Evolutionary conservation across 2,329 filamentous ascomycete genomes (phyloP).

Genomic region (Epichloe uncinata): DNA sequence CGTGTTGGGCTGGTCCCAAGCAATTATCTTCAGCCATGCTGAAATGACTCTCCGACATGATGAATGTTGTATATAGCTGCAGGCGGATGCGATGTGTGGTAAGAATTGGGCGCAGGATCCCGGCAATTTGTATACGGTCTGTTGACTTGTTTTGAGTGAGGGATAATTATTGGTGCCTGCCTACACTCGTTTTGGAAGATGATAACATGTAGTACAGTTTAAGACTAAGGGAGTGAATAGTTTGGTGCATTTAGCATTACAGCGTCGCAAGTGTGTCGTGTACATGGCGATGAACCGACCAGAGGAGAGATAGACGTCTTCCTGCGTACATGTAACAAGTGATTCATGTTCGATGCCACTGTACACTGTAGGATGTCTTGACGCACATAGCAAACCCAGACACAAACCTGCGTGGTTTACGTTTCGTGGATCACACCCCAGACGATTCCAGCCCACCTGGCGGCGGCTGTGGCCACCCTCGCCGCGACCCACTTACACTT

Average conservation of each 20-base stretch:
- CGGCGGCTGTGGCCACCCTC: neutral
- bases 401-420: too few relatives aligned
- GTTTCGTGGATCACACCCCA: too few relatives aligned
- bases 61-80: slow-evolving; percentile 2
- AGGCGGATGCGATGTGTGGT: neutral
- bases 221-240: too few relatives aligned
- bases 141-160: neutral
- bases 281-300: too few relatives aligned
- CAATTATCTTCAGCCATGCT: slow-evolving; percentile 50
- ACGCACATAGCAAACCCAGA: too few relatives aligned
- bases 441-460: neutral
- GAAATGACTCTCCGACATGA: neutral
- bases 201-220: neutral
- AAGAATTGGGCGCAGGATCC: neutral
- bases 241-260: too few relatives aligned
- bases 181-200: neutral
- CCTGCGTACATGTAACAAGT: too few relatives aligned
- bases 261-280: too few relatives aligned
- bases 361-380: too few relatives aligned
- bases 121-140: slow-evolving; percentile 1
- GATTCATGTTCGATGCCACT: too few relatives aligned
- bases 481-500: neutral
- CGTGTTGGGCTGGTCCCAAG: slow-evolving; percentile 51
- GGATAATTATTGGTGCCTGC: neutral
- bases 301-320: too few relatives aligned